Conservation (phyloP, 2,329 filamentous ascomycete species). For the Cytospora schulzeri region DNA sequence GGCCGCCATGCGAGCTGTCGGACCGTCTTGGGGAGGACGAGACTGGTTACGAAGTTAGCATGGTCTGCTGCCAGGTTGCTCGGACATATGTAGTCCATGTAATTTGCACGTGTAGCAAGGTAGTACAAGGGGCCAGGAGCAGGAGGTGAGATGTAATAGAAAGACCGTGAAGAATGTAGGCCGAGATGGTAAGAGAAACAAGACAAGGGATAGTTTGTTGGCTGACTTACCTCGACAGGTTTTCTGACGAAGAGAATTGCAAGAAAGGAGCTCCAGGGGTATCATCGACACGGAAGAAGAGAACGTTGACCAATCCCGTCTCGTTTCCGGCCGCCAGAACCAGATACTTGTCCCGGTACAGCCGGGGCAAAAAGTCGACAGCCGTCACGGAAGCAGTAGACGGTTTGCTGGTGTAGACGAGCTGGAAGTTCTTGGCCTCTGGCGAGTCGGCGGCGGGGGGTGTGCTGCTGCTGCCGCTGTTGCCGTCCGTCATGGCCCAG, state of each 20-base stretch:
- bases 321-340: slow-evolving; percentile 63
- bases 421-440: slow-evolving; percentile 33
- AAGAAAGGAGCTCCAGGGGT: slow-evolving; percentile 38
- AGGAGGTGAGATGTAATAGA: no score
- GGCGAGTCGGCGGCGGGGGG: slow-evolving; percentile 57
- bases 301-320: slow-evolving; percentile 49
- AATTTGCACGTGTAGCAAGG: no score
- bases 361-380: slow-evolving; percentile 61
- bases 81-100: background rate
- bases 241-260: slow-evolving; percentile 39
- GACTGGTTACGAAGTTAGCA: slow-evolving; percentile 38
- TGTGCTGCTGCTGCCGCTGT: slow-evolving; percentile 35
- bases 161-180: no score
- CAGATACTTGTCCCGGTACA: slow-evolving; percentile 35
- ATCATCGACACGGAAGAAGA: slow-evolving; percentile 43
- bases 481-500: slow-evolving; percentile 52
- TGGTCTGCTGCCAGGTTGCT: background rate
- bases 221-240: slow-evolving; percentile 15
- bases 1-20: slow-evolving; percentile 73
- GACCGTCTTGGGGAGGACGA: slow-evolving; percentile 65
- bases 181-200: background rate
- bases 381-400: slow-evolving; percentile 63
- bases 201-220: background rate
- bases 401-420: background rate
- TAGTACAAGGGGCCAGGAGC: no score